Evolutionary conservation across 305 asterid genomes (phyloP), one percentile per base, ranked within the genome.

Genomic region (Fraxinus dipetala): DNA sequence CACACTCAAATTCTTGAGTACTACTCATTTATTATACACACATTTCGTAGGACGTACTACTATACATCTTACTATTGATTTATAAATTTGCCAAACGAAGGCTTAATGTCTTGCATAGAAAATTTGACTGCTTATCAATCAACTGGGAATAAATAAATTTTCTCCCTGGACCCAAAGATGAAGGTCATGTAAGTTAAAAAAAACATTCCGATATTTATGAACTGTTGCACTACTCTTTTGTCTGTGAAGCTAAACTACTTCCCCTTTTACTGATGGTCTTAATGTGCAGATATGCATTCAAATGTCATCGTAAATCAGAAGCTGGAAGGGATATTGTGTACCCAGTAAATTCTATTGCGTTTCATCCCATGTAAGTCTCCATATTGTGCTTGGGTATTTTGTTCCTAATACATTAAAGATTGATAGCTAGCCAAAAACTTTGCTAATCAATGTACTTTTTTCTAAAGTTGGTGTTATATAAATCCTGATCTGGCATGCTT

Each of bases 311-410:
- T 65, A 96, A 91, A 89, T 87, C 97, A 65, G 99, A 96, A 90
- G 97, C 94, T 54, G 98, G 98, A 87, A 92, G 91, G 84, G 98
- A 96, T 85, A 91, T 93, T 72, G 98, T 96, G 83, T 92, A 95
- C 88, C 98, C 99, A 34, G 98, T 95, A 61, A 96, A 96, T 90
- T 95, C 98, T 73, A 94, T 96, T 88, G 98, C 98, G 22, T 94
- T 91, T 88, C 99, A 96, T 85, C 99, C 99, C 24, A 92, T 96
- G 98, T 94, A 88, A 92, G 98, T 84, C 82, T 20, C 83, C 65
- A n/a, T 73, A 18, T 56, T 77, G 22, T 69, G 45, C 18, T 48
- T 79, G 32, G 36, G 31, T 67, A 10, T 77, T 31, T 22, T 79
- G 31, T 30, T 59, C 28, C 45, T 20, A 36, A 67, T 67, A 16